phyloP scores from a whole-genome alignment of 2,329 filamentous ascomycete species.

The Ambrosiella beaveri region DNA sequence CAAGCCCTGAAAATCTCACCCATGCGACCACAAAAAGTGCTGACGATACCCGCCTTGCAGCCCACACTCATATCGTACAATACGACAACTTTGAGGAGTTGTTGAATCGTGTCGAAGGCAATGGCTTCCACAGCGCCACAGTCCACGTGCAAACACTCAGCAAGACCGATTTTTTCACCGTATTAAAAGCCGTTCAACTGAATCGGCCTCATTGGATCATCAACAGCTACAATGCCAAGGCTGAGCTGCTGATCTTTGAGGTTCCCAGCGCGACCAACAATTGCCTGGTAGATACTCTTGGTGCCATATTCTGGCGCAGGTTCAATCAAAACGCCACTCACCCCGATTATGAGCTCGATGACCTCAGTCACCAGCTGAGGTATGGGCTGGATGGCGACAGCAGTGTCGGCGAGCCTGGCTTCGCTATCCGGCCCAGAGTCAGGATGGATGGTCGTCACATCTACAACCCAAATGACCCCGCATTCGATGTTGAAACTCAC shows the following conservation, averaged over 20 bases:
- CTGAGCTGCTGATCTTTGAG: conserved; percentile 7
- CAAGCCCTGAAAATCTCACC: neutral
- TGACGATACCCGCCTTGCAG: conserved; percentile 9
- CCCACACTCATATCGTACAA: conserved; percentile 9
- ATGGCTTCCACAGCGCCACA: conserved; percentile 6
- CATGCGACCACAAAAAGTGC: neutral
- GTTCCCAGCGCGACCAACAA: conserved; percentile 4
- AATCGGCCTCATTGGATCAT: conserved; percentile 6
- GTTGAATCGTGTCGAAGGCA: conserved; percentile 6
- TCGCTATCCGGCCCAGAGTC: conserved; percentile 3
- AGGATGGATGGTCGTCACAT: neutral
- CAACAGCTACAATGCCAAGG: conserved; percentile 7
- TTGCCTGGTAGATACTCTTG: neutral
- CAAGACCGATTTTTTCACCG: neutral
- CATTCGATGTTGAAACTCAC: neutral
- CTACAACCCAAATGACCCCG: neutral
- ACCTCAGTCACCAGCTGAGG: neutral
- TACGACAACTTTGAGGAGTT: conserved; percentile 10
- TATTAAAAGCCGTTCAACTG: neutral
- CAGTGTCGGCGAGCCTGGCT: conserved; percentile 4
- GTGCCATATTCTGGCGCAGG: conserved; percentile 1
- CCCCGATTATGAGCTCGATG: conserved; percentile 1
- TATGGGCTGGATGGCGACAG: conserved; percentile 1
- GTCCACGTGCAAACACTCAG: conserved; percentile 6
- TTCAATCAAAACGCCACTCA: neutral